These are phyloP conservation scores for Jatropha curcas DNA, from an alignment of 345 rosid genomes.

Conservation along the genomic window DNA sequence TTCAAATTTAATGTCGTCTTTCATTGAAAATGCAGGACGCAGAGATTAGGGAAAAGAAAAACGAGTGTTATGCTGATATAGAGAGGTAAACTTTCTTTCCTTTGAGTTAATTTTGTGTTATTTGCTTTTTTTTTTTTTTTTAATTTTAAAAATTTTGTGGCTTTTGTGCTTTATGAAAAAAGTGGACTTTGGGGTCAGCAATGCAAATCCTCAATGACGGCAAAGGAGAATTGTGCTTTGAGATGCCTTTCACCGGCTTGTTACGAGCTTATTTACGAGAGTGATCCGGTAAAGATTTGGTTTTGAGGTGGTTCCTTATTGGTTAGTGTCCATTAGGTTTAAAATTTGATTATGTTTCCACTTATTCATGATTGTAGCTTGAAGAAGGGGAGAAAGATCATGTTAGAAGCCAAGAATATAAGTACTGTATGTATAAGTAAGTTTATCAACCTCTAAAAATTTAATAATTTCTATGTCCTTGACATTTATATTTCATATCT, in stretches of 20 bases:
- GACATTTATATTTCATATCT: not conserved
- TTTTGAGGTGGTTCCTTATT: not conserved
- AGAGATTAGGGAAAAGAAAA: conserved; percentile 63
- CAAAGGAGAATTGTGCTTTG: conserved; percentile 79
- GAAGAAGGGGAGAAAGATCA: conserved; percentile 86
- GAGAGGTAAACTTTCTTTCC: conserved; percentile 50
- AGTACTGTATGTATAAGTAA: conserved; percentile 85
- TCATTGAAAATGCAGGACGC: conserved; percentile 39
- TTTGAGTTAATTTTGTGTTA: not conserved
- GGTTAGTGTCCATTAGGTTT: not conserved
- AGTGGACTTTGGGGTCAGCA: conserved; percentile 85
- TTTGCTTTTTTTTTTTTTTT: not conserved
- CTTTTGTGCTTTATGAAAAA: conserved; percentile 7
- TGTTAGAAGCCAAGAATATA: conserved; percentile 72
- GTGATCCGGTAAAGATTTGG: conserved; percentile 62
- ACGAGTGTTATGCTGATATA: conserved; percentile 66
- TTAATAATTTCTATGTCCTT: no score
- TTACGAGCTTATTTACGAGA: conserved; percentile 68
- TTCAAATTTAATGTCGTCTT: not conserved
- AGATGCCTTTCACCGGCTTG: conserved; percentile 73
- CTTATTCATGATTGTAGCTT: conserved; percentile 44
- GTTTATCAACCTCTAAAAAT: conserved; percentile 17
- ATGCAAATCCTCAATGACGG: conserved; percentile 62
- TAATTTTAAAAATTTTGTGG: not conserved
- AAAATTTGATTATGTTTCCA: not conserved